Evolutionary conservation across 2,329 filamentous ascomycete genomes (phyloP).

Genomic region (Pseudogymnoascus sp.): DNA sequence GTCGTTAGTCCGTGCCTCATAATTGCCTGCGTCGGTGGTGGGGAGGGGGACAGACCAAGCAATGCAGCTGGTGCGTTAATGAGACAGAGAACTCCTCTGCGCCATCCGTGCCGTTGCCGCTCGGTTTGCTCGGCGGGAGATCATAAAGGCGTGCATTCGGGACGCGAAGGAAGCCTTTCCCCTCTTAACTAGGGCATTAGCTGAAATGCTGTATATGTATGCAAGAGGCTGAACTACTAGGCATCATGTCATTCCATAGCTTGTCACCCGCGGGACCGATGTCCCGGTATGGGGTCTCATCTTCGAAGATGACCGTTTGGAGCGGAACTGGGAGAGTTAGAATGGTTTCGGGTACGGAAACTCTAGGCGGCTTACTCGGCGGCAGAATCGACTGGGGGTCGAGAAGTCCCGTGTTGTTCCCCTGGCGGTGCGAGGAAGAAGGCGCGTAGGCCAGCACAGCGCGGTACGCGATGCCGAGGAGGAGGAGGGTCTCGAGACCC

Average conservation of each 20-base stretch:
- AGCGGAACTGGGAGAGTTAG: background rate
- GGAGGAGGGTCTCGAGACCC: background rate
- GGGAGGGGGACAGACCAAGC: conserved; percentile 17
- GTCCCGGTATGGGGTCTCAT: conserved; percentile 23
- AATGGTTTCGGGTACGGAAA: no score
- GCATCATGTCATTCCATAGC: conserved; percentile 26
- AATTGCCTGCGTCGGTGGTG: background rate
- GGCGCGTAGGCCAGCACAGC: background rate
- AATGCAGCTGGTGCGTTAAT: conserved; percentile 26
- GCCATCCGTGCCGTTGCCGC: conserved; percentile 20
- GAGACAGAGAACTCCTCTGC: conserved; percentile 25
- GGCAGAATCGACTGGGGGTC: background rate
- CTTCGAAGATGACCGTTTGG: conserved; percentile 22
- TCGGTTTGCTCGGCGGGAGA: conserved; percentile 23
- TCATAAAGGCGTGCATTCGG: conserved; percentile 24
- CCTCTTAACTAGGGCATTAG: conserved; percentile 17
- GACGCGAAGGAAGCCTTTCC: conserved; percentile 24
- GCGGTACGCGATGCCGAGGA: background rate
- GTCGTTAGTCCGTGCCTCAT: background rate
- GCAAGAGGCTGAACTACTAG: conserved; percentile 16
- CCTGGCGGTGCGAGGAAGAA: background rate
- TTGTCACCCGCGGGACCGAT: conserved; percentile 19
- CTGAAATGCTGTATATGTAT: background rate
- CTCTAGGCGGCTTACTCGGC: background rate
- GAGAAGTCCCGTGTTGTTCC: background rate